phyloP scores from a whole-genome alignment of 768 basidiomycete species.

The Lentinula raphanica region DNA sequence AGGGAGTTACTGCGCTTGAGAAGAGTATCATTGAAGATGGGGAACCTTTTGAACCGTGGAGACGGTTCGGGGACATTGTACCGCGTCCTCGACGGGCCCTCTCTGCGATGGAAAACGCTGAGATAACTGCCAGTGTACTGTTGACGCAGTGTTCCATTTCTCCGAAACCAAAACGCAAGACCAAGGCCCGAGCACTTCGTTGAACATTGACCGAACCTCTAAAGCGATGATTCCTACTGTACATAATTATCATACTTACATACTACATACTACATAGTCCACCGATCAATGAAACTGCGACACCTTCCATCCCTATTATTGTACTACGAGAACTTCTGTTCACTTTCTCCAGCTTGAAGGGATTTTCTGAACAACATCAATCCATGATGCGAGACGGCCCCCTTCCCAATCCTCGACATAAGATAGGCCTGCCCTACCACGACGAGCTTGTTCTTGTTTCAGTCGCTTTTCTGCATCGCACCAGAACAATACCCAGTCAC shows the following conservation, averaged over 20 bases:
- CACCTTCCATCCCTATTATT: not conserved
- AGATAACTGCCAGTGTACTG: slow-evolving; percentile 12
- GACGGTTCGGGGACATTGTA: slow-evolving; percentile 31
- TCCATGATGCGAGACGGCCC: slow-evolving; percentile 68
- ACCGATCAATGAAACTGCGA: not conserved
- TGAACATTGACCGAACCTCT: not conserved
- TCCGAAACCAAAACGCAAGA: slow-evolving; percentile 9
- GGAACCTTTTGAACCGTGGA: slow-evolving; percentile 42
- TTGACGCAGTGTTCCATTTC: slow-evolving; percentile 11
- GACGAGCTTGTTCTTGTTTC: slow-evolving; percentile 60
- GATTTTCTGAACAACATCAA: slow-evolving; percentile 57
- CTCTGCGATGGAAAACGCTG: slow-evolving; percentile 30
- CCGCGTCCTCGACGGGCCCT: slow-evolving; percentile 2
- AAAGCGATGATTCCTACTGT: not conserved
- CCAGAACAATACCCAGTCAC: slow-evolving; percentile 94
- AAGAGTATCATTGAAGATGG: slow-evolving; percentile 27
- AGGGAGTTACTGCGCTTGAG: slow-evolving; percentile 33
- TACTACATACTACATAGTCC: not conserved
- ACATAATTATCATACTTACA: not conserved
- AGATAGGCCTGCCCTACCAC: slow-evolving; percentile 58
- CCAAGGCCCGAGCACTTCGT: slow-evolving; percentile 5
- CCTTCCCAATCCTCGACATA: slow-evolving; percentile 75
- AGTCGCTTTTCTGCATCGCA: slow-evolving; percentile 92
- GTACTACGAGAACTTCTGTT: not conserved
- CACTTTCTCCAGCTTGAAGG: slow-evolving; percentile 72